Evolutionary conservation across 257 asterid species (phyloP).

Genomic region (Thymus quinquecostatus): DNA sequence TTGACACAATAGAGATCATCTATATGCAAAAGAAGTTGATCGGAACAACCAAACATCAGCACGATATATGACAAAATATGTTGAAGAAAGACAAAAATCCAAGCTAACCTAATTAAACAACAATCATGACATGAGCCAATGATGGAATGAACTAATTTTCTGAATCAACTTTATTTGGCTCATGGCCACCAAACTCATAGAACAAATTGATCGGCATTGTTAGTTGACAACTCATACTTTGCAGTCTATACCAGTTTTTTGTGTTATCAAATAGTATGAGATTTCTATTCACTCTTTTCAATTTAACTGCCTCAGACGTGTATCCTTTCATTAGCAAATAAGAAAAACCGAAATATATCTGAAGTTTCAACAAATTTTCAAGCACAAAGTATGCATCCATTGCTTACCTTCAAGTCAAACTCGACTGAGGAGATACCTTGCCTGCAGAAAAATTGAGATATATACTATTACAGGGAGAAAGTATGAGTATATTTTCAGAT

Average conservation of each 20-base stretch:
- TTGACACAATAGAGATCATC: background rate
- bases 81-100: background rate
- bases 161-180: background rate
- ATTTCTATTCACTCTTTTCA: background rate
- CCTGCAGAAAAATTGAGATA: slow-evolving; percentile 45
- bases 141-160: background rate
- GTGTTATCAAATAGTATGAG: background rate
- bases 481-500: background rate
- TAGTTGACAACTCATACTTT: background rate
- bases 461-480: slow-evolving; percentile 5
- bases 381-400: slow-evolving; percentile 24
- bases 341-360: slow-evolving; percentile 8
- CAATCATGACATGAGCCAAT: background rate
- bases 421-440: slow-evolving; percentile 80
- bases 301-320: background rate
- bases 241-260: background rate
- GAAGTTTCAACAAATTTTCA: slow-evolving; percentile 10
- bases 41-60: slow-evolving; percentile 11
- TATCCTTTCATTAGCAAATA: background rate
- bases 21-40: background rate
- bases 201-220: background rate
- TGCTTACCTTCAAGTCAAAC: slow-evolving; percentile 82
- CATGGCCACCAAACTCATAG: background rate
- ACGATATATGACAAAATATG: background rate
- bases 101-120: background rate